A percentile compares a stretch with the other conserved stretches of the same genome.
Conservation (phyloP, 106 monocot genomes). For the Iris macrosiphon region DNA sequence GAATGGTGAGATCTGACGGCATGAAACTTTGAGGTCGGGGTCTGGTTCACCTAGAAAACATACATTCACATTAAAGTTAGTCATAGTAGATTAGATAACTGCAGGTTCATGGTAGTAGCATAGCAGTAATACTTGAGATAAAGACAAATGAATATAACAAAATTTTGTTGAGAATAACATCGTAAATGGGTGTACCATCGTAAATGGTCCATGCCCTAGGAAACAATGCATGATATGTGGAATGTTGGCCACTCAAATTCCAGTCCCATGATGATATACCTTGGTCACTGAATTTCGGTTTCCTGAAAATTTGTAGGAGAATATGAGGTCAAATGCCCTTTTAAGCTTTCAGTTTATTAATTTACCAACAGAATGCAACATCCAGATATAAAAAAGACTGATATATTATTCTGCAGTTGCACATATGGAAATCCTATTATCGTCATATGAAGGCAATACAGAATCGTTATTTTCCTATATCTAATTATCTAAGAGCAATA, state of each 20-base stretch:
- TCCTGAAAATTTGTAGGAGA: constrained; percentile 29
- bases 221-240: constrained; percentile 95
- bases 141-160: background rate
- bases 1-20: constrained; percentile 95
- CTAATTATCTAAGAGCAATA: no score
- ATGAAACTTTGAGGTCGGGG: constrained; percentile 92
- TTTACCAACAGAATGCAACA: no score
- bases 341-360: no score
- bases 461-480: no score
- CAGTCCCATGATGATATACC: constrained; percentile 98
- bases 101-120: no score
- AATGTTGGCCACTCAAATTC: constrained; percentile 88
- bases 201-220: constrained; percentile 98
- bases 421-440: no score
- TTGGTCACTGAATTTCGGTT: constrained; percentile 54
- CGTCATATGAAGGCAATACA: no score
- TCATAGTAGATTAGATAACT: constrained; percentile 1
- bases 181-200: constrained; percentile 36
- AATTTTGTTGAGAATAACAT: background rate
- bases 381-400: no score
- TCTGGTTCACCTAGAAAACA: constrained; percentile 73
- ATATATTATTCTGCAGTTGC: no score
- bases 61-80: background rate
- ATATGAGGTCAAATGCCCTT: no score
- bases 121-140: no score